A percentile compares a stretch with the other conserved stretches of the same genome.
Conservation (phyloP, 2,329 filamentous ascomycete species). For the Fusarium humuli region DNA sequence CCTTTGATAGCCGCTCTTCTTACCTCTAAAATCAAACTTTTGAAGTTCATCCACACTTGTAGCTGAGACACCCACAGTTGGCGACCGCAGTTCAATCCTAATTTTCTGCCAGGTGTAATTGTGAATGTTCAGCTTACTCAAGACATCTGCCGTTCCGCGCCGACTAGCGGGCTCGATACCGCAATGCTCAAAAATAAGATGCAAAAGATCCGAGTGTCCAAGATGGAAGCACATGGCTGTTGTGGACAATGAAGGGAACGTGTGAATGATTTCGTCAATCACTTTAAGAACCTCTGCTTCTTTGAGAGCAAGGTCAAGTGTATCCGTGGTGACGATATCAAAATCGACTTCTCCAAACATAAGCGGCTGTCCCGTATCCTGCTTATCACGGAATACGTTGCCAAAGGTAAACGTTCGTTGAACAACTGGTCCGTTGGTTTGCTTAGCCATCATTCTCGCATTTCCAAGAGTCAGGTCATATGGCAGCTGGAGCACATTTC, state of each 20-base stretch:
- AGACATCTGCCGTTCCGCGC: constrained; percentile 79
- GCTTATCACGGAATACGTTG: constrained; percentile 83
- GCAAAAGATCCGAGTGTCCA: constrained; percentile 87
- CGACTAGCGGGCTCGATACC: constrained; percentile 77
- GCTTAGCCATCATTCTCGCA: constrained; percentile 83
- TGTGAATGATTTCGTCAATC: constrained; percentile 86
- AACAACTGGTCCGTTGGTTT: constrained; percentile 68
- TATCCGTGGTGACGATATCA: constrained; percentile 89
- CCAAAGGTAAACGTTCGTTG: constrained; percentile 89
- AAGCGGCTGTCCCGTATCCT: constrained; percentile 82
- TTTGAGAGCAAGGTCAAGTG: constrained; percentile 84
- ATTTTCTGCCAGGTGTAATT: constrained; percentile 87
- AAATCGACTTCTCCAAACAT: constrained; percentile 94
- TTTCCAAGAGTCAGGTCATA: constrained; percentile 92
- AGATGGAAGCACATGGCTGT: constrained; percentile 88
- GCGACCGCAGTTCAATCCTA: constrained; percentile 82
- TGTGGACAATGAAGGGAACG: constrained; percentile 79
- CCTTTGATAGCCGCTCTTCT: constrained; percentile 28
- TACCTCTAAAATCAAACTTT: constrained; percentile 89
- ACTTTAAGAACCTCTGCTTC: constrained; percentile 96
- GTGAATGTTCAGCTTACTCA: constrained; percentile 88
- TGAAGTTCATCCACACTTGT: constrained; percentile 92
- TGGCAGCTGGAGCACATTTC: constrained; percentile 91
- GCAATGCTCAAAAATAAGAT: constrained; percentile 91
- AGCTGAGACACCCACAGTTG: constrained; percentile 82